Conservation (phyloP, 2,329 filamentous ascomycete genomes). For the Trichoderma citrinoviride region DNA sequence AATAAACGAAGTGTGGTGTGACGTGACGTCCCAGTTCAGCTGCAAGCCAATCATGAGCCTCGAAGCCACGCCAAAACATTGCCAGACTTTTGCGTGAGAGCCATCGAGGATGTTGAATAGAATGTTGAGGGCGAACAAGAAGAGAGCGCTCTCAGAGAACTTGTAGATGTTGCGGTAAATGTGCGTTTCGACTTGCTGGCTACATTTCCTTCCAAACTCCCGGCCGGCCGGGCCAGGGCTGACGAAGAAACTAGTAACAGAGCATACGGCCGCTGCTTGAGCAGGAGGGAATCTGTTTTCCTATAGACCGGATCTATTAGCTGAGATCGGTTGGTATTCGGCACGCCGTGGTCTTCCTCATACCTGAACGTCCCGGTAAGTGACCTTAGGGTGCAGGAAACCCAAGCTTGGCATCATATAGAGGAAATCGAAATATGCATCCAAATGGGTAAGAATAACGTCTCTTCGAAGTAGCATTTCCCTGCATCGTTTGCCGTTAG, state of each 20-base stretch:
- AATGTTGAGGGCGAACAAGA: conserved; percentile 38
- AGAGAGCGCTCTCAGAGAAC: conserved; percentile 36
- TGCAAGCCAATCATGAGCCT: conserved; percentile 41
- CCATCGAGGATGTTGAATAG: conserved; percentile 39
- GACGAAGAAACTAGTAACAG: conserved; percentile 39
- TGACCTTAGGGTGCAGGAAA: conserved; percentile 38
- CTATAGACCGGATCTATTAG: conserved; percentile 21
- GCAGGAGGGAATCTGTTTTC: conserved; percentile 37
- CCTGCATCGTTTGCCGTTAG: conserved; percentile 25
- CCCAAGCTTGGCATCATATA: conserved; percentile 41
- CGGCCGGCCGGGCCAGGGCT: conserved; percentile 34
- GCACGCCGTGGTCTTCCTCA: neutral
- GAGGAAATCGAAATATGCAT: conserved; percentile 40
- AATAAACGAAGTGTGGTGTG: conserved; percentile 32
- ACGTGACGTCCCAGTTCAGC: conserved; percentile 39
- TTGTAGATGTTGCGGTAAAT: conserved; percentile 42
- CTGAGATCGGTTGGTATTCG: neutral
- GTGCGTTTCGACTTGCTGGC: conserved; percentile 40
- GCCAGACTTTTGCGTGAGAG: conserved; percentile 41
- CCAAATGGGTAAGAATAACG: conserved; percentile 38
- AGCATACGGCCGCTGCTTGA: conserved; percentile 40
- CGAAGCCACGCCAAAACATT: conserved; percentile 38
- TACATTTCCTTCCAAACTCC: conserved; percentile 40
- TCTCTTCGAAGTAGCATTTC: conserved; percentile 37
- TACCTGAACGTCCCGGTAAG: conserved; percentile 38